phyloP scores from a whole-genome alignment of 441 rosid genomes.

The Theobroma grandiflorum region DNA sequence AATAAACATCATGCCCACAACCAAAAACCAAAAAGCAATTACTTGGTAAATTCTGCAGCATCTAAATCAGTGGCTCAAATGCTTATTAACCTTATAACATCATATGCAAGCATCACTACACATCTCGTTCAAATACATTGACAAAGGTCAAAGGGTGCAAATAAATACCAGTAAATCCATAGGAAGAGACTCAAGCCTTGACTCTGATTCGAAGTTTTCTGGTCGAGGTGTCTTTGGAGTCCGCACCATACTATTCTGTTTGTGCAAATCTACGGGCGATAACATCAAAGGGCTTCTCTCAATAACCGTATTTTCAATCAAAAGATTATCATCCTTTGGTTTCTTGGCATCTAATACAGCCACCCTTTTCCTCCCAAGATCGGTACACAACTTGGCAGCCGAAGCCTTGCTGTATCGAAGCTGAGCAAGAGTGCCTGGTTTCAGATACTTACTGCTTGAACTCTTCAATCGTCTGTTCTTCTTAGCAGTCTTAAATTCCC shows the following conservation, averaged over 20 bases:
- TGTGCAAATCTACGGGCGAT: slow-evolving; percentile 66
- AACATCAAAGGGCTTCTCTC: slow-evolving; percentile 61
- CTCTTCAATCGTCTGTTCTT: slow-evolving; percentile 64
- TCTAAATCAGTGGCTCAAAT: not conserved
- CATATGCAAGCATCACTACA: not conserved
- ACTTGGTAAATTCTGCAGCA: not conserved
- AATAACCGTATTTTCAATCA: slow-evolving; percentile 45
- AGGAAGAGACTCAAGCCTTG: slow-evolving; percentile 85
- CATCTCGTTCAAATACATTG: not conserved
- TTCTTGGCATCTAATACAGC: slow-evolving; percentile 58
- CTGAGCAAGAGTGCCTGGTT: slow-evolving; percentile 91
- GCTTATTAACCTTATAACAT: not conserved
- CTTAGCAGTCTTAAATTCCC: slow-evolving; percentile 49
- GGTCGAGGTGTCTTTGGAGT: slow-evolving; percentile 83
- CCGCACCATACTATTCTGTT: slow-evolving; percentile 54
- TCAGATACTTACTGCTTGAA: slow-evolving; percentile 71
- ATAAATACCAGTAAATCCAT: slow-evolving; percentile 82
- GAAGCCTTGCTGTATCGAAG: slow-evolving; percentile 61
- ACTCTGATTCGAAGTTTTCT: slow-evolving; percentile 64
- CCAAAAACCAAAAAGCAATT: not conserved
- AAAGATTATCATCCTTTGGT: slow-evolving; percentile 38
- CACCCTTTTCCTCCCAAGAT: slow-evolving; percentile 79
- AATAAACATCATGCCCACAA: not conserved
- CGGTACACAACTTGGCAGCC: slow-evolving; percentile 69
- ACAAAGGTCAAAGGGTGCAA: not conserved